Base-by-base conservation (phyloP, 345 rosid genomes). In the Brassica incana region DNA sequence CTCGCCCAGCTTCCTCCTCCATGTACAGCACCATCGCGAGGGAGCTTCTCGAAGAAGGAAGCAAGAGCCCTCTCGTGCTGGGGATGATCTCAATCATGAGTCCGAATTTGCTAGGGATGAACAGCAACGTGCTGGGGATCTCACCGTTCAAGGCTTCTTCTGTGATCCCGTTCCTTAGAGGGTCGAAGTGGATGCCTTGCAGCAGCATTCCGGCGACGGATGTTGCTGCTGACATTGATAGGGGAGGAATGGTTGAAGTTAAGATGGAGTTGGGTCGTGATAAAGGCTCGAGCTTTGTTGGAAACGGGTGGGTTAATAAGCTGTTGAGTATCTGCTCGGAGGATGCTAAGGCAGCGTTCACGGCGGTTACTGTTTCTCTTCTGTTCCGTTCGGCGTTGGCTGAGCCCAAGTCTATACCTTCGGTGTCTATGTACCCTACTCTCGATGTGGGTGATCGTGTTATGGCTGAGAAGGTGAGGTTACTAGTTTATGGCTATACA, bases 321-420 rank as follows among this genome's bases (percentile, higher is more conserved):
- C 14, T 89, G 63, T 75, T 88, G 45, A 84, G 81, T 73, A 29
- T 72, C 15, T 87, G 92, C 67, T 88, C 97, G 5, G 97, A 91
- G 79, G 99, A 94, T 73, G 97, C 90, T 20, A 94, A 91, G 85
- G 99, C 97, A 0, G 89, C 85, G 29, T 86, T 95, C 62, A 95
- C 97, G 1, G 97, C 92, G 0, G 77, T 94, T 30, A 95, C 94
- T 8, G 97, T 95, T 62, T 88, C 84, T 77, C 74, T 95, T 25
- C 80, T 95, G 67, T 92, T 95, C 78, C 88, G 88, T 25, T 95
- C 97, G 5, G 80, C 86, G 20, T 73, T 94, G 78, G 98, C 95
- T 0, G 97, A 94, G 86, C 95, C 97, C 2, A 88, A 91, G 69
- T 91, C 97, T 4, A 94, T 94, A 67, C 95, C 97, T 9, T 90